Percentiles rank a stretch among this genome's conserved stretches.
phyloP scores from a whole-genome alignment of 2,329 filamentous ascomycete genomes.

The Diaporthe amygdali region DNA sequence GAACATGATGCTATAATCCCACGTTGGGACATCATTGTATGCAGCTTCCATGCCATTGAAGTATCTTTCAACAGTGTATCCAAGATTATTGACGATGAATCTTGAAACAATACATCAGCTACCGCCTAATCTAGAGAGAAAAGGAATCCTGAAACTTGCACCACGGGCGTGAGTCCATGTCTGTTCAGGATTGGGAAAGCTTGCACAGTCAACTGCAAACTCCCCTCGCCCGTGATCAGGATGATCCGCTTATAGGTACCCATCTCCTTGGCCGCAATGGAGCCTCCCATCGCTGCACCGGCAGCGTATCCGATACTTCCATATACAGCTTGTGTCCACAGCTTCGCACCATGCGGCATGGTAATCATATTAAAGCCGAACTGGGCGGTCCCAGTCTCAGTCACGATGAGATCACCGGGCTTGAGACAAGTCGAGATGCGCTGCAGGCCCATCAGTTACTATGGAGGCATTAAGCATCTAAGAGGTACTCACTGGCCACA shows the following conservation, averaged over 20 bases:
- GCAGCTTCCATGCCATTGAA: slow-evolving; percentile 25
- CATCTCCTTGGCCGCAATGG: slow-evolving; percentile 29
- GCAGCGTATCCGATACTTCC: slow-evolving; percentile 31
- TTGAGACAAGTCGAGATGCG: slow-evolving; percentile 23
- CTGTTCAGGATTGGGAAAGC: slow-evolving; percentile 26
- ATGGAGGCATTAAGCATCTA: not conserved
- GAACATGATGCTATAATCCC: slow-evolving; percentile 24
- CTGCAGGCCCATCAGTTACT: not conserved
- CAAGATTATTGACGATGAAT: slow-evolving; percentile 27
- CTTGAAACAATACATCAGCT: not conserved
- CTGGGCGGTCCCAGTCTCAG: slow-evolving; percentile 31
- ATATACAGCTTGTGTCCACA: slow-evolving; percentile 31
- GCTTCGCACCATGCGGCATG: slow-evolving; percentile 21
- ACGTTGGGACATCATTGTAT: slow-evolving; percentile 27
- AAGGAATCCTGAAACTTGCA: slow-evolving; percentile 14
- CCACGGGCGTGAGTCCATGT: slow-evolving; percentile 22
- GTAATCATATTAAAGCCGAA: slow-evolving; percentile 21
- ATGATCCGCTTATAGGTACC: slow-evolving; percentile 26
- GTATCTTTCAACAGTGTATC: slow-evolving; percentile 28
- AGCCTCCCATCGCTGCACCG: slow-evolving; percentile 27
- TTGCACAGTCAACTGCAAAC: slow-evolving; percentile 29
- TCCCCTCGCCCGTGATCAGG: slow-evolving; percentile 33
- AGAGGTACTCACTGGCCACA: slow-evolving; percentile 15
- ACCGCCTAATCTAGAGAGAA: not conserved
- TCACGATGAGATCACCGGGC: slow-evolving; percentile 28